Evolutionary conservation across 2,329 filamentous ascomycete species (phyloP).

Genomic region (Aspergillus novofumigatus): DNA sequence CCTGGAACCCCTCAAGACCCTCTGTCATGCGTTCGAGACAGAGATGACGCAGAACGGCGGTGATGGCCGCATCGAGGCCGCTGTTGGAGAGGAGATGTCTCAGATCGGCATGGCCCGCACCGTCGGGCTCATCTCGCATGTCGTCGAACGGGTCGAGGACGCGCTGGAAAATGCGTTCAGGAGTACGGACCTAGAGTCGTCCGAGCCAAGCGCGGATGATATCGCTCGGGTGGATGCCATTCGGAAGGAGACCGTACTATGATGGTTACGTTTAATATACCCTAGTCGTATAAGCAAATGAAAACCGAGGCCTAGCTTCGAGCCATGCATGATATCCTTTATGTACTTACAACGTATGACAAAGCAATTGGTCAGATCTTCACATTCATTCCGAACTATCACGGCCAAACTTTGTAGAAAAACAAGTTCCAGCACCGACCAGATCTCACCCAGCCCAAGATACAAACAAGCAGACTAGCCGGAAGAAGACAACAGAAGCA

Average conservation of each 20-base stretch:
- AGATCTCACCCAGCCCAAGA: not conserved
- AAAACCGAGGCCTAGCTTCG: too few species aligned
- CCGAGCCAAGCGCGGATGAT: constrained; percentile 27
- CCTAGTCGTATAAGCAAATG: not conserved
- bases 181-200: constrained; percentile 22
- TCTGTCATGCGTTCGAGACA: constrained; percentile 29
- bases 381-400: not conserved
- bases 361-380: not conserved
- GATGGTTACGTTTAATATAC: not conserved
- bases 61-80: constrained; percentile 32
- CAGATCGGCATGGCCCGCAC: constrained; percentile 33
- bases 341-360: not conserved
- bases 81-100: constrained; percentile 33
- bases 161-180: constrained; percentile 26
- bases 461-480: not conserved
- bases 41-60: constrained; percentile 33
- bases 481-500: not conserved
- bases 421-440: not conserved
- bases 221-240: constrained; percentile 24
- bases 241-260: constrained; percentile 20
- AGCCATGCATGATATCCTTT: not conserved
- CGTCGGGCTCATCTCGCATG: constrained; percentile 30
- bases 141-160: constrained; percentile 35
- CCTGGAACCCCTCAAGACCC: constrained; percentile 28
- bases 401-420: not conserved